These are phyloP conservation scores for Tripterygium wilfordii DNA, from an alignment of 177 flowering plant species.

Conservation along the genomic window DNA sequence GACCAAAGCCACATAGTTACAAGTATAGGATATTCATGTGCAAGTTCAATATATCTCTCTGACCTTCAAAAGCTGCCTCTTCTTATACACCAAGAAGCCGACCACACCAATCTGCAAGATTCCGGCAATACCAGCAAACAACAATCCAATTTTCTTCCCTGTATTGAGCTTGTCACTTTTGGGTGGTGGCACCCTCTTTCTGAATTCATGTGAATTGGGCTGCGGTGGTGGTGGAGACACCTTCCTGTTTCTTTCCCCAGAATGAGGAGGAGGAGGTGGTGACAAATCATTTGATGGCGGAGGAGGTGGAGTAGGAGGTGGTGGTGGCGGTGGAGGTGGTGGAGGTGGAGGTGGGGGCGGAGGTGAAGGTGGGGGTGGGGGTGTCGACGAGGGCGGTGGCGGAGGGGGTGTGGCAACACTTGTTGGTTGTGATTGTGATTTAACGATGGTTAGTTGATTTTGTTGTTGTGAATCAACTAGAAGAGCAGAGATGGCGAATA, in stretches of 20 bases:
- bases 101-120: slow-evolving; percentile 48
- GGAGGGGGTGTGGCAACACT: slow-evolving; percentile 10
- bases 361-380: slow-evolving; percentile 15
- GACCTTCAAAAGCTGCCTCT: slow-evolving; percentile 48
- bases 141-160: slow-evolving; percentile 60
- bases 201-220: no score
- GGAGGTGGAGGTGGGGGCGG: slow-evolving; percentile 18
- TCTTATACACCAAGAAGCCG: slow-evolving; percentile 48
- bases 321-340: slow-evolving; percentile 11
- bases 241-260: no score
- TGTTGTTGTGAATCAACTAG: slow-evolving; percentile 19
- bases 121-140: slow-evolving; percentile 47
- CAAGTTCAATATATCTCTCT: slow-evolving; percentile 23
- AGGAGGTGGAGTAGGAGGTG: slow-evolving; percentile 14
- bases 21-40: no score
- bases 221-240: slow-evolving; percentile 12
- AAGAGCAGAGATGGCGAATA: slow-evolving; percentile 15
- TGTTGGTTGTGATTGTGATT: no score
- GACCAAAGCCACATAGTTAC: no score
- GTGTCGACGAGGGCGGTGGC: slow-evolving; percentile 15
- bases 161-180: slow-evolving; percentile 21
- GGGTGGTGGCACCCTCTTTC: no score
- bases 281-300: slow-evolving; percentile 4
- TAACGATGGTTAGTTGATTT: no score
- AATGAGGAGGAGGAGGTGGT: no score